Evolutionary conservation across 2,329 filamentous ascomycete species (phyloP), one percentile per base, ranked within the genome.

Genomic region (Exophiala aquamarina): DNA sequence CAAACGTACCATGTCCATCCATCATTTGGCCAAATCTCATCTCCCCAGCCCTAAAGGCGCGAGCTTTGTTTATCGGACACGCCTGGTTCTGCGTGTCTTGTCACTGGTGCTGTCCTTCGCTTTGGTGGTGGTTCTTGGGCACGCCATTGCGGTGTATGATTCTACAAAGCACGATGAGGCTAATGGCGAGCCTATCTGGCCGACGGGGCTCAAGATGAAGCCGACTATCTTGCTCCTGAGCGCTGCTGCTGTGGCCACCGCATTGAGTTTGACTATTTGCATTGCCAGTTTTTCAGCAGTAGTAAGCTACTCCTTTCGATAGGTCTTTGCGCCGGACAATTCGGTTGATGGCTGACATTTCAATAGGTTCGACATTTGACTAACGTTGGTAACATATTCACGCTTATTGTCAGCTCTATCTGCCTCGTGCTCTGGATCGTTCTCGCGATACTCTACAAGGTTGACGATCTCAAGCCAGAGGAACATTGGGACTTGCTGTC

Each of bases 1-100:
- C 35, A 37, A 37, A 20, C 35, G 35, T 4, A 37, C 35, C 18
- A 37, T 37, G 35, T 37, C 35, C 15, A 37, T 37, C n/a, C 35
- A 37, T 37, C 35, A 37, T 20, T 37, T 17, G 9, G 35, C 35
- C 4, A 37, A 37, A n/a, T 18, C 35, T 4, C 14, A 19, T 20
- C 35, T 37, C 18, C 14, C 35, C 10, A 37, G 19, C 20, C 35
- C 35, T 20, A 37, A 37, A 20, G 35, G 35, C 35, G 8, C 35
- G 19, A 6, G 6, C 11, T 20, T 37, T n/a, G 35, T 37, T 4
- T 37, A 9, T 13, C 35, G 35, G 7, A 15, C 19, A 7, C 35
- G 35, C 18, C 18, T 37, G n/a, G n/a, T 17, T 20, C 18, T 37
- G 11, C 35, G 35, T 4, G 20, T 37, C n/a, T n/a, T 18, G 15